These are phyloP conservation scores for Cordyceps javanica DNA, from an alignment of 2,329 filamentous ascomycete species.

Conservation along the genomic window DNA sequence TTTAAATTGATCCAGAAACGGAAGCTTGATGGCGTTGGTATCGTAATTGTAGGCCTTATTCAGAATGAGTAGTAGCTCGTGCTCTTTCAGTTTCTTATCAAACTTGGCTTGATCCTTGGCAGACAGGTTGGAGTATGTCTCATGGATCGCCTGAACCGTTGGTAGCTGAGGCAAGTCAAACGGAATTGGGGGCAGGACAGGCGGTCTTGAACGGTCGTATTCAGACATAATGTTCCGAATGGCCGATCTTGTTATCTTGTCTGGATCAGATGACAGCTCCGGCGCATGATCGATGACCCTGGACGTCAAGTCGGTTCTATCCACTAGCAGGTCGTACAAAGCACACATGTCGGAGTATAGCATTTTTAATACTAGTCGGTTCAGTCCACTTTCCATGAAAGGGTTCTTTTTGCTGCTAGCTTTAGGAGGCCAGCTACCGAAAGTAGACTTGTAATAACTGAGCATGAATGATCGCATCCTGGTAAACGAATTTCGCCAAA, in stretches of 20 bases:
- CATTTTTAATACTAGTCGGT: constrained; percentile 72
- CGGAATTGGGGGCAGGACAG: constrained; percentile 83
- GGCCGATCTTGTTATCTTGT: constrained; percentile 59
- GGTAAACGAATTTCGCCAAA: constrained; percentile 71
- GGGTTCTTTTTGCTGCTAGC: constrained; percentile 87
- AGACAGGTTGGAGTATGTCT: constrained; percentile 58
- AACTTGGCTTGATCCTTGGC: constrained; percentile 70
- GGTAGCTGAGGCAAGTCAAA: constrained; percentile 82
- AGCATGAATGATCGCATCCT: constrained; percentile 70
- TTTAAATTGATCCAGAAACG: constrained; percentile 65
- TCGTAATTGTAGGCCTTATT: constrained; percentile 77
- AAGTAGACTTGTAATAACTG: constrained; percentile 54
- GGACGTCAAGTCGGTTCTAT: constrained; percentile 71
- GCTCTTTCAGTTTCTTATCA: constrained; percentile 65
- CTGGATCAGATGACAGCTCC: constrained; percentile 47
- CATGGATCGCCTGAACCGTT: constrained; percentile 57
- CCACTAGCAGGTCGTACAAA: constrained; percentile 83
- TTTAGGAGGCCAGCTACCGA: constrained; percentile 80
- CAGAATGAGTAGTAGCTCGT: constrained; percentile 72
- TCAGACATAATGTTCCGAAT: constrained; percentile 77
- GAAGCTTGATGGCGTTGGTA: constrained; percentile 48
- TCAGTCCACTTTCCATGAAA: constrained; percentile 79
- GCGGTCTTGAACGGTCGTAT: constrained; percentile 82
- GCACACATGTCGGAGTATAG: constrained; percentile 81
- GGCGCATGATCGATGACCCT: constrained; percentile 65